Conservation (phyloP, 352 stramenopile species). For the Phytophthora pinifolia region DNA sequence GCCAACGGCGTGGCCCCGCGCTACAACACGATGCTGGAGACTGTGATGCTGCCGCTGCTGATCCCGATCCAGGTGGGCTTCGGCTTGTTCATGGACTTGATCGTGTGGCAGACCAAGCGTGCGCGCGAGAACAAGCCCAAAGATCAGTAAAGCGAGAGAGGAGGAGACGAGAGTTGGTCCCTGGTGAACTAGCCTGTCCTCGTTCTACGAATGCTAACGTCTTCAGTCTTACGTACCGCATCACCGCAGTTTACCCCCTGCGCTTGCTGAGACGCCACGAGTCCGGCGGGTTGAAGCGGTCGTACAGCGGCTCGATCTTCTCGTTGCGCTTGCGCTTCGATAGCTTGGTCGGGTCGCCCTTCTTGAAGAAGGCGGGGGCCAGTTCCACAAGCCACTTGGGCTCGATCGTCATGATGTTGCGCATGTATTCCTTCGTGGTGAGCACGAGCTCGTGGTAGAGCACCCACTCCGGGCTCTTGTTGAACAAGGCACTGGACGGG, state of each 20-base stretch:
- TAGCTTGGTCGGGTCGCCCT: conserved; percentile 97
- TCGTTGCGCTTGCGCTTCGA: conserved; percentile 98
- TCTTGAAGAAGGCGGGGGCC: conserved; percentile 95
- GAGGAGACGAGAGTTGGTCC: too few relatives aligned
- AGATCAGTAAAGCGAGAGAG: conserved; percentile 59
- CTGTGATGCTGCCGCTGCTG: conserved; percentile 61
- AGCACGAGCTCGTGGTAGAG: conserved; percentile 98
- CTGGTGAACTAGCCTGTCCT: conserved; percentile 1
- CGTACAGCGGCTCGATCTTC: conserved; percentile 99
- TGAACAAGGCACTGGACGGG: conserved; percentile 97
- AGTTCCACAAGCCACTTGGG: conserved; percentile 99
- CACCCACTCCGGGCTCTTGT: conserved; percentile 98
- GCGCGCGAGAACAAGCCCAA: conserved; percentile 58
- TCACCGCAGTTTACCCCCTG: conserved; percentile 85
- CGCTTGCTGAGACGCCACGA: conserved; percentile 97
- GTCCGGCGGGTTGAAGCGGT: conserved; percentile 97
- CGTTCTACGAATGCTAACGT: conserved; percentile 5
- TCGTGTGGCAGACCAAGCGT: conserved; percentile 58
- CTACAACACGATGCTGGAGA: conserved; percentile 71
- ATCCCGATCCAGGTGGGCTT: conserved; percentile 74
- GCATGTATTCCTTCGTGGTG: conserved; percentile 99
- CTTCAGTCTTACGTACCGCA: neutral
- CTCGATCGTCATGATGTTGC: conserved; percentile 99
- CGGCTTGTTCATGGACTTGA: conserved; percentile 81
- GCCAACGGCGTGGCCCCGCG: conserved; percentile 76